A percentile compares a stretch with the other conserved stretches of the same genome.
Conservation (phyloP, 768 basidiomycete species). For the Galerina sulciceps region DNA sequence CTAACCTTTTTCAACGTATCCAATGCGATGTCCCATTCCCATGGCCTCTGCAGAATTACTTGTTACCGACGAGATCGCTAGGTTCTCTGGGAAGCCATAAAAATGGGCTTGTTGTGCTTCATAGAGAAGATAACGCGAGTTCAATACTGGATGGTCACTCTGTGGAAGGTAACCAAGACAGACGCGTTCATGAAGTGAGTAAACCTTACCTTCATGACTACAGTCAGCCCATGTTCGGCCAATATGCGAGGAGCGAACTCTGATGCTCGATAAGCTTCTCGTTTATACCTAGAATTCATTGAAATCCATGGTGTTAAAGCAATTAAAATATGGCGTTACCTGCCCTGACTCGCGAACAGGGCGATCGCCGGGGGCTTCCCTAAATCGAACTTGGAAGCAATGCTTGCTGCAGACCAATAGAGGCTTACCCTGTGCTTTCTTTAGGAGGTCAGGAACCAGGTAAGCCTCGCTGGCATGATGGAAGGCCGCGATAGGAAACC, state of each 20-base stretch:
- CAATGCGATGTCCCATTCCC: constrained; percentile 83
- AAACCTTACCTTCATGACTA: constrained; percentile 71
- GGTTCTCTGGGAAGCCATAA: constrained; percentile 73
- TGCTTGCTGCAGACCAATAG: not conserved
- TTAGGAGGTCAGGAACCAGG: constrained; percentile 78
- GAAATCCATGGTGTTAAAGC: not conserved
- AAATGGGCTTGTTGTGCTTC: constrained; percentile 87
- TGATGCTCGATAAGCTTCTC: constrained; percentile 80
- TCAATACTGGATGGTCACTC: constrained; percentile 69
- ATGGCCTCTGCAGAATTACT: constrained; percentile 71
- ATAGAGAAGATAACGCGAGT: constrained; percentile 77
- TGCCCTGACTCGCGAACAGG: constrained; percentile 63
- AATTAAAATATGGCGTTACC: constrained; percentile 24
- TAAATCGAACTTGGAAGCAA: constrained; percentile 16
- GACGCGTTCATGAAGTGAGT: not conserved
- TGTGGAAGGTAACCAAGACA: constrained; percentile 23
- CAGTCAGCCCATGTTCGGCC: constrained; percentile 64
- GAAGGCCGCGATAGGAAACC: constrained; percentile 76
- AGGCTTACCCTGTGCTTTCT: constrained; percentile 62
- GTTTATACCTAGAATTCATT: constrained; percentile 58
- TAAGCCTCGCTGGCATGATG: constrained; percentile 86
- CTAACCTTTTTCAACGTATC: constrained; percentile 70
- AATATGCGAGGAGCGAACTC: constrained; percentile 83
- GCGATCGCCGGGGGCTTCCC: constrained; percentile 78
- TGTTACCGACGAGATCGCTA: constrained; percentile 78